phyloP scores from a whole-genome alignment of 306 rosid species.

The Medicago lupulina region DNA sequence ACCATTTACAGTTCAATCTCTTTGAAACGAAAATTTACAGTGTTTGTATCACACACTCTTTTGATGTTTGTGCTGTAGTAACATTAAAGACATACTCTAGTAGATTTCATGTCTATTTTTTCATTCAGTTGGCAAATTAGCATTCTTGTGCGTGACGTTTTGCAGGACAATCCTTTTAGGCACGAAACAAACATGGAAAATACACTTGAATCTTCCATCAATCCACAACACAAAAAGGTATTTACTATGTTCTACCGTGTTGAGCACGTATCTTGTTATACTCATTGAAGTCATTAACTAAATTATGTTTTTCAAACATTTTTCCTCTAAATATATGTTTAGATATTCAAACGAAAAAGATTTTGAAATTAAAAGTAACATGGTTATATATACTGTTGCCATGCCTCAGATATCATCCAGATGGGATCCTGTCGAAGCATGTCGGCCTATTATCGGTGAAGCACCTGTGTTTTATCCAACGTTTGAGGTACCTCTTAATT shows the following conservation, averaged over 20 bases:
- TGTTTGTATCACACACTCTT: slow-evolving; percentile 16
- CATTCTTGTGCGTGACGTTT: slow-evolving; percentile 37
- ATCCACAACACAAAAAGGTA: slow-evolving; percentile 50
- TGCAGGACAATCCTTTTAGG: slow-evolving; percentile 56
- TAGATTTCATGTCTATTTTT: slow-evolving; percentile 21
- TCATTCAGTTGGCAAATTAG: background rate
- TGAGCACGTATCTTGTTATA: slow-evolving; percentile 20
- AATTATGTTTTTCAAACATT: slow-evolving; percentile 24
- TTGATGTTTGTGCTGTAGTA: background rate
- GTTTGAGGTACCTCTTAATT: slow-evolving; percentile 58
- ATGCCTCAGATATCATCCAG: slow-evolving; percentile 65
- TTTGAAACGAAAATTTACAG: slow-evolving; percentile 7
- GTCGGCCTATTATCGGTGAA: slow-evolving; percentile 72
- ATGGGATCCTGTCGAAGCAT: slow-evolving; percentile 76
- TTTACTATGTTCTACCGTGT: slow-evolving; percentile 9
- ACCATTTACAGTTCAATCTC: slow-evolving; percentile 4
- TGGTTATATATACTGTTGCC: slow-evolving; percentile 18
- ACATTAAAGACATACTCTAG: background rate
- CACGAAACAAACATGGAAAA: slow-evolving; percentile 46
- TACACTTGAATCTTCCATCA: slow-evolving; percentile 44
- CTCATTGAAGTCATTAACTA: slow-evolving; percentile 15
- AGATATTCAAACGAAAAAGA: slow-evolving; percentile 3
- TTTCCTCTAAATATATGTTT: slow-evolving; percentile 10
- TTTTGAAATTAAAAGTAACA: background rate
- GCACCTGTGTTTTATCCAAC: slow-evolving; percentile 91